Evolutionary conservation across 345 rosid species (phyloP), one percentile per base, ranked within the genome.

Genomic region (Dovyalis caffra): DNA sequence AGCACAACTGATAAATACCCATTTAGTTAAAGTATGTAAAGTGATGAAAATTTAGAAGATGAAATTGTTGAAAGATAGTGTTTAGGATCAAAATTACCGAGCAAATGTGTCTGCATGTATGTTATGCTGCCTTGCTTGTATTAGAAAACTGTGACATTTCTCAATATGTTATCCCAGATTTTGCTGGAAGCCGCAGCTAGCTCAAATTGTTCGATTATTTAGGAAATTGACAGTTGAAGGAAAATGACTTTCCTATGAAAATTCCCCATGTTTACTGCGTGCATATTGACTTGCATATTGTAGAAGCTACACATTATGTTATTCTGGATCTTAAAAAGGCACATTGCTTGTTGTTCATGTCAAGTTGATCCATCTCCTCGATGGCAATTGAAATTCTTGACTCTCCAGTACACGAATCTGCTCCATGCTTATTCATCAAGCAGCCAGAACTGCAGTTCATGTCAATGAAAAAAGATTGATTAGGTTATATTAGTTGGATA

Each of bases 21-120:
- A 28, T 26, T 45, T 29, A 29, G 35, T 45, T 66, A 58, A 74
- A 49, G 66, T 71, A 43, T 68, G 40, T 75, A 62, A 32, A 31
- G 43, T n/a, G 5, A 26, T 49, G 1, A 47, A 47, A 47, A 47
- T 62, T 66, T 40, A 56, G 65, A 31, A 37, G 34, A 56, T 64
- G 67, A 68, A 43, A 66, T 7, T 47, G 61, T 65, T 49, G 62
- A 74, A 20, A 20, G 57, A 45, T 9, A 35, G 18, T 33, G 29
- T 14, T 40, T 45, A 6, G 7, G 6, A 11, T 56, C 64, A 34
- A 32, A 64, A 21, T 64, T 3, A 21, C n/a, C 31, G 38, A 10
- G 21, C 33, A 62, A 62, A 25, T 28, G 15, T 25, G 33, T 25
- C 18, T 58, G 5, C 3, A 5, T 28, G 25, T 28, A 16, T 61